Evolutionary conservation across 1,284 basidiomycete genomes (phyloP).

Genomic region (Tremellales sp.): DNA sequence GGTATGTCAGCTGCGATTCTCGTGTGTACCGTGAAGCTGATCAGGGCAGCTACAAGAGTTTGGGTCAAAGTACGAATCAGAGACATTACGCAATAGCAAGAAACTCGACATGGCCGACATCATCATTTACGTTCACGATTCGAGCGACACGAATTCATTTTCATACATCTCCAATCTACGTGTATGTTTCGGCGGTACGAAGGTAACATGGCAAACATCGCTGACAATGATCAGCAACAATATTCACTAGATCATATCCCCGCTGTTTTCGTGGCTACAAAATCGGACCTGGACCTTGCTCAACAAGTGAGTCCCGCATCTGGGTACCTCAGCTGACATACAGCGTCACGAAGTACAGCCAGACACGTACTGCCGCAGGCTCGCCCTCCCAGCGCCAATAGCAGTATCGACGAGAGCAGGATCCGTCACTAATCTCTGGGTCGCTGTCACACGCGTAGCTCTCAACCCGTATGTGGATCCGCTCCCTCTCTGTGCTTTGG

Average conservation of each 20-base stretch:
- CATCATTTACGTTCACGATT: slow-evolving; percentile 93
- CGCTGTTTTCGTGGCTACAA: slow-evolving; percentile 95
- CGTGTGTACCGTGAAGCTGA: neutral
- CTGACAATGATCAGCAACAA: slow-evolving; percentile 68
- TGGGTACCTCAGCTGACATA: slow-evolving; percentile 2
- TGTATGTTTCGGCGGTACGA: slow-evolving; percentile 52
- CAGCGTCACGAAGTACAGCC: slow-evolving; percentile 97
- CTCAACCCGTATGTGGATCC: slow-evolving; percentile 35
- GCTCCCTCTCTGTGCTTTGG: neutral
- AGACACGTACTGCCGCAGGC: slow-evolving; percentile 86
- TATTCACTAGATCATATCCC: slow-evolving; percentile 92
- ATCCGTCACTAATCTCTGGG: slow-evolving; percentile 45
- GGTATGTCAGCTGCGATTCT: slow-evolving; percentile 54
- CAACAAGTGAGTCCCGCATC: slow-evolving; percentile 61
- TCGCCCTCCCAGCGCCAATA: slow-evolving; percentile 81
- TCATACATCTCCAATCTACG: slow-evolving; percentile 95
- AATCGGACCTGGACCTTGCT: slow-evolving; percentile 94
- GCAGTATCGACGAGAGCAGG: slow-evolving; percentile 72
- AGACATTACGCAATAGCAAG: slow-evolving; percentile 80
- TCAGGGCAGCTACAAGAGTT: slow-evolving; percentile 84
- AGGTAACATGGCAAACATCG: neutral
- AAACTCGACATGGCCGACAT: slow-evolving; percentile 91
- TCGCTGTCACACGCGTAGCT: slow-evolving; percentile 43
- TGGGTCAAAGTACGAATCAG: slow-evolving; percentile 88
- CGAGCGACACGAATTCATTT: slow-evolving; percentile 97